Base-by-base conservation (phyloP, 139 green algal species). In the Closterium sp. region DNA sequence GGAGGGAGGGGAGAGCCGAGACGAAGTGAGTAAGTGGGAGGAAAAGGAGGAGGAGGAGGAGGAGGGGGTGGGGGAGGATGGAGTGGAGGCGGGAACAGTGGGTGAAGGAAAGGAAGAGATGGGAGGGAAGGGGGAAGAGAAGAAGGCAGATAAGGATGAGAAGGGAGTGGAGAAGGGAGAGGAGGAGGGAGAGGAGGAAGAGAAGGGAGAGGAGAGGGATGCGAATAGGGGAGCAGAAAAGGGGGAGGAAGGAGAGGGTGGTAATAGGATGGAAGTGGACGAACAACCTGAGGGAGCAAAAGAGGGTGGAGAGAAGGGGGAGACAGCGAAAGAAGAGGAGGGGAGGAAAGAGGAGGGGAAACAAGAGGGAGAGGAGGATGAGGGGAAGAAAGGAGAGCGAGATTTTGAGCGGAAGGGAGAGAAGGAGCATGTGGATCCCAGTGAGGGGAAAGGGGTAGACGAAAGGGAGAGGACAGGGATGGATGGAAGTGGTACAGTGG, bases 111-210 rank as follows among this genome's bases (percentile, higher is more conserved):
- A 32, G 83, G 83, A 32, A 86, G 83, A 2, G 5, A 86, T 86
- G 83, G 83, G n/a, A 21, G 83, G 9, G n/a, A 86, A 86, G n/a
- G 83, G 30, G 83, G n/a, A 32, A 2, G n/a, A 86, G n/a, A 33
- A 32, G 25, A 85, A 31, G n/a, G n/a, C 1, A 9, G 83, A 86
- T 9, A 33, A 86, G 28, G 83, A 28, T 25, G 83, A 86, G 83
- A 86, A 32, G 83, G 25, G 25, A 16, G 55, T 28, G 12, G 55
- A 28, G 55, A 76, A 76, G 55, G 55, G 55, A 76, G 55, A 76
- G 55, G 55, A 76, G 55, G 25, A 76, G 69, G 88, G 19, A 19
- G 87, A 88, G 64, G 87, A 88, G 64, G 64, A 91, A 4, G 84
- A 91, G 84, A 21, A 91, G 8, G 8, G 30, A 89, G 84, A 91